Conservation (phyloP, 495 filamentous ascomycete genomes). For the Penicillium longicatenatum region DNA sequence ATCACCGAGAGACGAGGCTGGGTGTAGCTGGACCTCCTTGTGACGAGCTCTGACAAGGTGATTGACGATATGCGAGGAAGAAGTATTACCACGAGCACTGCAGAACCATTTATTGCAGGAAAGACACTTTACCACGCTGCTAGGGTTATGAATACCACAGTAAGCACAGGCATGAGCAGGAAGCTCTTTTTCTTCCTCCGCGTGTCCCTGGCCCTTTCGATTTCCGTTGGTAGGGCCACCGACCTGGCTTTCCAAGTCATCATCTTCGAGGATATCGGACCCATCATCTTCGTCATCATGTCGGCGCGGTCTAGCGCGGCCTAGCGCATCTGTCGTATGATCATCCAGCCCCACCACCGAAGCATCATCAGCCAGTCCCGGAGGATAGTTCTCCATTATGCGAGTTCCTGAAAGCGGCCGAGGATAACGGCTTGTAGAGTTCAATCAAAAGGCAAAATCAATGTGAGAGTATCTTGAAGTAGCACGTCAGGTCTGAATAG, state of each 20-base stretch:
- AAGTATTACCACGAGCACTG: constrained; percentile 94
- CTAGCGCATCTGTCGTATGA: constrained; percentile 62
- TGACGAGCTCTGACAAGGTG: constrained; percentile 96
- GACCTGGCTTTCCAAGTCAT: constrained; percentile 89
- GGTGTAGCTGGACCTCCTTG: constrained; percentile 98
- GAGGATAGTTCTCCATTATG: constrained; percentile 48
- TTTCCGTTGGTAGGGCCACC: constrained; percentile 78
- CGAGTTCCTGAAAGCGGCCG: background rate
- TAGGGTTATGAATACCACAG: constrained; percentile 95
- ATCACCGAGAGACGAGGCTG: constrained; percentile 91
- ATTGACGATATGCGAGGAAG: constrained; percentile 97
- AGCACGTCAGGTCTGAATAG: constrained; percentile 9
- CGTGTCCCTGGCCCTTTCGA: constrained; percentile 61
- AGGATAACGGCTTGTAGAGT: constrained; percentile 52
- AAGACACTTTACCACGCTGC: constrained; percentile 94
- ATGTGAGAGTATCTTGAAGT: constrained; percentile 5
- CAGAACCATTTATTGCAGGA: constrained; percentile 99
- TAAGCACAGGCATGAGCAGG: constrained; percentile 98
- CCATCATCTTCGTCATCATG: constrained; percentile 84
- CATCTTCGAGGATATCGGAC: constrained; percentile 81
- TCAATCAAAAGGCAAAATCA: constrained; percentile 3
- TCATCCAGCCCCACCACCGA: constrained; percentile 74
- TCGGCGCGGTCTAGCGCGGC: constrained; percentile 68
- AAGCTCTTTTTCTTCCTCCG: constrained; percentile 88
- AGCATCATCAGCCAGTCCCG: constrained; percentile 62